A percentile compares a stretch with the other conserved stretches of the same genome.
Conservation (phyloP, 2,329 filamentous ascomycete species). For the Daldinia sp. region DNA sequence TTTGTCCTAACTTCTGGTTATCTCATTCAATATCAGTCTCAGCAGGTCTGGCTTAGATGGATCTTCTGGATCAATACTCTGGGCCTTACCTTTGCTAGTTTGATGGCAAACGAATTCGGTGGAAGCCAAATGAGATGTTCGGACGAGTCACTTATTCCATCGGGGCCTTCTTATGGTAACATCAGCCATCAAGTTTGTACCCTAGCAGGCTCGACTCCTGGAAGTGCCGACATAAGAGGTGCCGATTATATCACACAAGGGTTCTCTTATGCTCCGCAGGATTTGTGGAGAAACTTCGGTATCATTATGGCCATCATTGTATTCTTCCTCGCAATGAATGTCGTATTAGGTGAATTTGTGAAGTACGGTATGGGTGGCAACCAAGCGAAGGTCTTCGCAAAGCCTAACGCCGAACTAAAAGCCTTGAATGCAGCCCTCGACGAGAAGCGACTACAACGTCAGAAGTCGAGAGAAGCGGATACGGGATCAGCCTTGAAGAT, state of each 20-base stretch:
- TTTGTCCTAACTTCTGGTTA: conserved; percentile 85
- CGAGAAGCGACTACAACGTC: conserved; percentile 65
- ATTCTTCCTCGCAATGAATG: conserved; percentile 78
- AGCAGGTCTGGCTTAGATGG: conserved; percentile 82
- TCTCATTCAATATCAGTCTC: conserved; percentile 78
- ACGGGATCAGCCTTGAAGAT: conserved; percentile 62
- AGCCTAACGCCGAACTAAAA: conserved; percentile 72
- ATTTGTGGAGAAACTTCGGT: conserved; percentile 71
- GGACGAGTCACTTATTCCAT: conserved; percentile 19
- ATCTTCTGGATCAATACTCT: conserved; percentile 80
- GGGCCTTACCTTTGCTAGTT: conserved; percentile 75
- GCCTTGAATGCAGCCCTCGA: conserved; percentile 70
- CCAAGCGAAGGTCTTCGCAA: conserved; percentile 78
- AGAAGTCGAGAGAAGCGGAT: conserved; percentile 56
- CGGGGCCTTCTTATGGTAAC: conserved; percentile 19
- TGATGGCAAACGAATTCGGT: conserved; percentile 51
- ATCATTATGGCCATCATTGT: conserved; percentile 80
- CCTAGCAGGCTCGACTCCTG: conserved; percentile 28
- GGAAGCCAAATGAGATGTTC: conserved; percentile 25
- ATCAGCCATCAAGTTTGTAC: conserved; percentile 36
- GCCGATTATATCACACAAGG: conserved; percentile 12
- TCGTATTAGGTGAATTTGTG: conserved; percentile 79
- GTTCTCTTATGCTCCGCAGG: conserved; percentile 19
- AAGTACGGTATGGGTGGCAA: conserved; percentile 84
- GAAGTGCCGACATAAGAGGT: conserved; percentile 22